Evolutionary conservation across 164 flowering plant species (phyloP).

Genomic region (Hamamelis virginiana): DNA sequence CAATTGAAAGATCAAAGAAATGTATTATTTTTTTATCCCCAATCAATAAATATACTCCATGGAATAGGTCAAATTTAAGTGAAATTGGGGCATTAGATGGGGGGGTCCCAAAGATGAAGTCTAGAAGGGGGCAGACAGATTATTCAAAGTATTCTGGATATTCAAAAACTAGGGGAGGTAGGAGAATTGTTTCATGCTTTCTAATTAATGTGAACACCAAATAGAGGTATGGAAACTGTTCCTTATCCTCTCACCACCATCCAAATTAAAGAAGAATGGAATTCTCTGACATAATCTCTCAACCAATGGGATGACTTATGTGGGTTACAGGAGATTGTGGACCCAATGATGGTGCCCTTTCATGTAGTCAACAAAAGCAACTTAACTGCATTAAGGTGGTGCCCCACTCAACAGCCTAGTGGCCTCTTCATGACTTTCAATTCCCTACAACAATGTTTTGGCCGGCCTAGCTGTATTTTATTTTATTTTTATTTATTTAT

Average conservation of each 20-base stretch:
- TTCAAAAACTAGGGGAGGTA: neutral
- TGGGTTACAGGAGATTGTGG: constrained; percentile 19
- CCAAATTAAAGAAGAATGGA: neutral
- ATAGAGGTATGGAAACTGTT: neutral
- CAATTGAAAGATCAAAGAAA: neutral
- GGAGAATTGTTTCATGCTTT: no score
- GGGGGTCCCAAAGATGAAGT: neutral
- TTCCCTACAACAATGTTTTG: no score
- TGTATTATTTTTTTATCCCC: no score
- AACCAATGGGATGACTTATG: constrained; percentile 29
- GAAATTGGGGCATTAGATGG: neutral
- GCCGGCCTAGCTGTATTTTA: no score
- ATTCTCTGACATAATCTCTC: neutral
- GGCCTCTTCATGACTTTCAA: no score
- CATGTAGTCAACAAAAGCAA: constrained; percentile 26
- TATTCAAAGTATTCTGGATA: neutral
- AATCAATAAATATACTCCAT: no score
- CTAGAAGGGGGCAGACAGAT: neutral
- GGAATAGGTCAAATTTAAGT: neutral
- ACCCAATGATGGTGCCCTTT: neutral
- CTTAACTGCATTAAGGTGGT: constrained; percentile 3
- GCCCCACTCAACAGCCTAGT: neutral
- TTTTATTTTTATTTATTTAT: no score
- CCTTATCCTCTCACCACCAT: neutral
- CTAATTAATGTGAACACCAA: no score